These are phyloP conservation scores for Reutealis trisperma DNA, from an alignment of 345 rosid genomes.

Conservation along the genomic window DNA sequence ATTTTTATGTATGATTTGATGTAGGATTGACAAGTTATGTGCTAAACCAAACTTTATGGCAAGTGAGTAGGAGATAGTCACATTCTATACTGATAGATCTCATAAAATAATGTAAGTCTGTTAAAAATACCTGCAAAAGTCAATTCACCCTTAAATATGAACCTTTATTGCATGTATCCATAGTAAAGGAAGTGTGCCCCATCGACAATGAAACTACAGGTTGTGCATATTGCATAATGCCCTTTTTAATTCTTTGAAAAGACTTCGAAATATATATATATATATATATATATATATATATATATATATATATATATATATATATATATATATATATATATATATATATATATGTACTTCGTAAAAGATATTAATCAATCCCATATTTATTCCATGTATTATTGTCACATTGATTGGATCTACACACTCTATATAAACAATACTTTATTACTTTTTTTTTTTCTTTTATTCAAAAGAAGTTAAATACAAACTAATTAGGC, in stretches of 20 bases:
- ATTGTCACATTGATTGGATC: too few species aligned
- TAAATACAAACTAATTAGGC: too few species aligned
- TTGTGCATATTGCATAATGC: not conserved
- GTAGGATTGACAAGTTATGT: not conserved
- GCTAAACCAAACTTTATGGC: not conserved
- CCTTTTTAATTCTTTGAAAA: not conserved
- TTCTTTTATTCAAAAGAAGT: too few species aligned
- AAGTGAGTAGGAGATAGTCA: not conserved
- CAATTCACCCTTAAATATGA: conserved; percentile 5
- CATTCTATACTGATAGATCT: not conserved
- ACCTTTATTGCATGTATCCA: conserved; percentile 1
- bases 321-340: too few species aligned
- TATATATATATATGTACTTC: too few species aligned
- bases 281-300: too few species aligned
- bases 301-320: too few species aligned
- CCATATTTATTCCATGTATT: too few species aligned
- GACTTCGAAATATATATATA: too few species aligned
- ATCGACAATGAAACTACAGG: not conserved
- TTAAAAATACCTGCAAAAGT: not conserved
- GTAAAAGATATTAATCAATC: too few species aligned
- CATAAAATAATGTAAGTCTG: not conserved
- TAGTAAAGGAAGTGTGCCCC: not conserved
- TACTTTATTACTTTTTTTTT: too few species aligned
- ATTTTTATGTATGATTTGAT: not conserved
- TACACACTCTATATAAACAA: too few species aligned